Conservation (phyloP, 2,329 filamentous ascomycete species). For the Alternaria postmessia region DNA sequence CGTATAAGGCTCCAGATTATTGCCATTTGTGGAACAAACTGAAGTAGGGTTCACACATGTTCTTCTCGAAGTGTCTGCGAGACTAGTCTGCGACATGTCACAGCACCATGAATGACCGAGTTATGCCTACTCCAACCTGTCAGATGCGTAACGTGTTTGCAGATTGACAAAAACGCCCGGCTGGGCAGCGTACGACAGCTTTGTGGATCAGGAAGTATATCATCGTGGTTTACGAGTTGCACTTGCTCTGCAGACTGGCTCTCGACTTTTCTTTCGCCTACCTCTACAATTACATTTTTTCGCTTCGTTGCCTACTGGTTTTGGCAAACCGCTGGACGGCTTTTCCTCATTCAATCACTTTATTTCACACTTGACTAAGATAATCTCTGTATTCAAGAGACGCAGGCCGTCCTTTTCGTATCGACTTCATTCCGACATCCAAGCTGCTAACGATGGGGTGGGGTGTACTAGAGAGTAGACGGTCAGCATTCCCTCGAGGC, state of each 20-base stretch:
- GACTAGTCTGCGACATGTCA: conserved; percentile 15
- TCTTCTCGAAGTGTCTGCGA: conserved; percentile 3
- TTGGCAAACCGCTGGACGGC: conserved; percentile 22
- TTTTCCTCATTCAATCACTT: neutral
- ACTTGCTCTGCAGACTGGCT: conserved; percentile 9
- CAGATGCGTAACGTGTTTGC: conserved; percentile 14
- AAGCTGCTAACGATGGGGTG: conserved; percentile 16
- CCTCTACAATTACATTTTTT: conserved; percentile 9
- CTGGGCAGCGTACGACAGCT: conserved; percentile 6
- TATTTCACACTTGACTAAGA: neutral
- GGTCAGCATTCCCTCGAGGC: conserved; percentile 15
- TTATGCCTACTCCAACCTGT: conserved; percentile 13
- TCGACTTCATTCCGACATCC: neutral
- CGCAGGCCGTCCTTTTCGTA: neutral
- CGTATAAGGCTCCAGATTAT: neutral
- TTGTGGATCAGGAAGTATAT: conserved; percentile 5
- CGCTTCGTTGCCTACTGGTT: conserved; percentile 15
- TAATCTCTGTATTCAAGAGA: no score
- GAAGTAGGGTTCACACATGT: neutral
- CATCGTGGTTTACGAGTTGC: conserved; percentile 3
- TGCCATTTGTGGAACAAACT: neutral
- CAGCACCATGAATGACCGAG: conserved; percentile 10
- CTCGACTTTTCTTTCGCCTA: neutral
- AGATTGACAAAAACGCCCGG: neutral
- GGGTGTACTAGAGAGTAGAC: conserved; percentile 21